Base-by-base conservation (phyloP, 2,329 filamentous ascomycete species). In the Penicillium sp. region DNA sequence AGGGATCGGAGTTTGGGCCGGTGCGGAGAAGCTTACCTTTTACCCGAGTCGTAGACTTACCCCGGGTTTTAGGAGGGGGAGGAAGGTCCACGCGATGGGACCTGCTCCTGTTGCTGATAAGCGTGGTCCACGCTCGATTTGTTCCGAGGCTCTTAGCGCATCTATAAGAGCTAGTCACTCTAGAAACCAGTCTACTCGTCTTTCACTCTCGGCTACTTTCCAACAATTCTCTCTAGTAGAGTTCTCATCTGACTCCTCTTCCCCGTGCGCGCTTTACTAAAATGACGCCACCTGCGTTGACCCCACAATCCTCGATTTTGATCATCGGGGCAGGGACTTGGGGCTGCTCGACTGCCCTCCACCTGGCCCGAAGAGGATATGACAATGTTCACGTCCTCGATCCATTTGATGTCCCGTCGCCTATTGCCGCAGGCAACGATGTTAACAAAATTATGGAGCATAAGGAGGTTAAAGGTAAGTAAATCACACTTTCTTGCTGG, bases 271-370 rank as follows among this genome's bases (percentile, higher is more conserved):
- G 16, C 16, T 19, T 18, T 4, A 37, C 31, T 33, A 47, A 37
- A 3, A 62, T 60, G 60, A 18, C 56, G 24, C 35, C 50, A 9
- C 36, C 40, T 6, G 22, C 19, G 13, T 41, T 65, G 9, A 53
- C 18, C 22, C n/a, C 19, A 1, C n/a, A 36, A 13, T 66, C 64
- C 16, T 65, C 62, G 10, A 74, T 67, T 49, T 67, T 83, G 22
- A 79, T 83, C 39, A 66, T 83, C 51, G 81, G 82, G 9, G 79
- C 76, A 22, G 82, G 82, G 10, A 82, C 81, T 0, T 83, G 82
- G 71, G 82, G 82, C 13, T 78, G 77, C 36, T 80, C 78, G 7
- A 82, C 81, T n/a, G 81, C 82, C n/a, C 72, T 82, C 19, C 78
- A 83, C 63, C 74, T 84, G 6, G 78, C 81, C 27, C 76, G 80